Evolutionary conservation across 805 yeast genomes (phyloP).

Genomic region (Babjeviella inositovora): DNA sequence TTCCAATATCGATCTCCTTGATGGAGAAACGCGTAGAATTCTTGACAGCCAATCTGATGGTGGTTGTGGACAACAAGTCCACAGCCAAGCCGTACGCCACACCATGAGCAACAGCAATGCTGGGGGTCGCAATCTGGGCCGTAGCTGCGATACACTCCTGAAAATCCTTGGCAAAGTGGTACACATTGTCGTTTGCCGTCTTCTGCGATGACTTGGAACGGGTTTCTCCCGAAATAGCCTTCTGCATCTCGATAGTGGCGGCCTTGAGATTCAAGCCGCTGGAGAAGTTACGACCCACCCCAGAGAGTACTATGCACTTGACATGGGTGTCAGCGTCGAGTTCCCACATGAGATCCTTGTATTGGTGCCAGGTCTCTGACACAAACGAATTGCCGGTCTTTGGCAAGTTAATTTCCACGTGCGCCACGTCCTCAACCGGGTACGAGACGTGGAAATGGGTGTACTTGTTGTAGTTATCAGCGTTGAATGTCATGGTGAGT

Average conservation of each 20-base stretch:
- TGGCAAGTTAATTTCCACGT: conserved; percentile 49
- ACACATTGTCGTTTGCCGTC: conserved; percentile 10
- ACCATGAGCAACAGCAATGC: conserved; percentile 56
- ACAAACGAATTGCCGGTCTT: conserved; percentile 43
- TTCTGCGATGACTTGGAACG: too few relatives aligned
- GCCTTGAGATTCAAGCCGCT: conserved; percentile 49
- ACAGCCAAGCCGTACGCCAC: conserved; percentile 48
- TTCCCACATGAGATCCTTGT: conserved; percentile 23
- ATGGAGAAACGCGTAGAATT: conserved; percentile 41
- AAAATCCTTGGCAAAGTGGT: conserved; percentile 32
- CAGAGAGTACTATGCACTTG: conserved; percentile 39
- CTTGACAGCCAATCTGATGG: conserved; percentile 37
- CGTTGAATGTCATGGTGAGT: too few relatives aligned
- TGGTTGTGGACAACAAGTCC: conserved; percentile 44
- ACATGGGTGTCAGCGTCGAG: conserved; percentile 27
- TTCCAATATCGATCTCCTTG: conserved; percentile 57
- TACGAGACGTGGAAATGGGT: conserved; percentile 19
- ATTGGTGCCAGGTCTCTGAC: conserved; percentile 36
- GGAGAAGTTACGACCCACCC: conserved; percentile 37
- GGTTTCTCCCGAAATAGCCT: too few relatives aligned
- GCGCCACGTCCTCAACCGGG: conserved; percentile 29
- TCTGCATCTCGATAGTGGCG: too few relatives aligned
- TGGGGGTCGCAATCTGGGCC: conserved; percentile 34
- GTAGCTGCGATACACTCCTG: conserved; percentile 40
- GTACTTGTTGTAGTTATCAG: too few relatives aligned